Base-by-base conservation (phyloP, 2,329 filamentous ascomycete species). In the Nemania serpens region DNA sequence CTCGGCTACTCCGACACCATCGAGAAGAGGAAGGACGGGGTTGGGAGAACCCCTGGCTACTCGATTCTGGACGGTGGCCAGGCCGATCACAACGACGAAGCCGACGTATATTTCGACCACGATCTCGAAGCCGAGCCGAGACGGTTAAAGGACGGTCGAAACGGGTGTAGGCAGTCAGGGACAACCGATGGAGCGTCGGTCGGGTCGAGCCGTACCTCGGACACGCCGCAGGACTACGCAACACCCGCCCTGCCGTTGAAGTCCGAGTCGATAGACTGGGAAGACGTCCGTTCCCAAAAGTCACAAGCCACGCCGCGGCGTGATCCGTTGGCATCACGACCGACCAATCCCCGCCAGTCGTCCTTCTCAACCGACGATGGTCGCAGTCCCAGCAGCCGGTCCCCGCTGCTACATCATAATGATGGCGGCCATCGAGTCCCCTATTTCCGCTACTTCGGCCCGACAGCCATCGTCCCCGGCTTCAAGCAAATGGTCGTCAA, bases 401-500 rank as follows among this genome's bases (percentile, higher is more conserved):
- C 82, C 20, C 80, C 81, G 1, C 69, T 77, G 11, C 75, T 81
- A 51, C 78, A 84, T 63, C 79, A 84, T 67, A 75, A 78, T 33
- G 81, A 84, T 73, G 80, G 55, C 64, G 79, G 64, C 62, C 80
- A 89, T 70, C 84, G 89, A 55, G 91, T 96, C 65, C 92, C 92
- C 0, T 97, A 95, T 73, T 96, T 96, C 70, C 83, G 93, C 62
- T 96, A 95, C 75, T 95, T 96, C 72, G 93, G 92, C 0, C 91
- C 91, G 0, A 96, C 93, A 1, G 93, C 92, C 64, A 96, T 96
- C 70, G 91, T 95, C 54, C 92, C 92, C 1, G 92, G 92, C 20
- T 96, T 93, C 78, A 96, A 96, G 75, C 91, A 96, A 74, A 96
- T 96, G 91, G 91, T 96, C 25, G 88, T 90, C 60, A 88, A 89